Conservation (phyloP, 768 basidiomycete species). For the Lentinula lateritia region DNA sequence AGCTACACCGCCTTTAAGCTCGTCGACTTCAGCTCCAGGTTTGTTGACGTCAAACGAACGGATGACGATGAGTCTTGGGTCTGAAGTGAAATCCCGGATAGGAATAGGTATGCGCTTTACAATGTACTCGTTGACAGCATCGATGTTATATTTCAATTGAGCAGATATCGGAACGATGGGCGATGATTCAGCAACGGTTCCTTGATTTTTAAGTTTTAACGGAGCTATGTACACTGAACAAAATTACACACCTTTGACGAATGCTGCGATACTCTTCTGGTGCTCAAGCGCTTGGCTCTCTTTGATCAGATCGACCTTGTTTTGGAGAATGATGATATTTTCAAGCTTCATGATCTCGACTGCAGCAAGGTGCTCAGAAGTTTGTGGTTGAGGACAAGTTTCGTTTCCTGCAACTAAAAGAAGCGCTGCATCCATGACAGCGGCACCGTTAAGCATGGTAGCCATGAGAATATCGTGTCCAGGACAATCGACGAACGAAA, state of each 20-base stretch:
- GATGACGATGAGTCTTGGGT: slow-evolving; percentile 94
- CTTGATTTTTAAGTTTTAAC: slow-evolving; percentile 19
- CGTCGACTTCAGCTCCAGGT: slow-evolving; percentile 94
- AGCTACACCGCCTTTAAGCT: slow-evolving; percentile 96
- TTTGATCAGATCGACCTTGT: slow-evolving; percentile 98
- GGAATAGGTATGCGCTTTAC: slow-evolving; percentile 96
- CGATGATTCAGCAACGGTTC: slow-evolving; percentile 94
- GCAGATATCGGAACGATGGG: slow-evolving; percentile 99
- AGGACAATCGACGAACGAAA: slow-evolving; percentile 97
- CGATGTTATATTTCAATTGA: slow-evolving; percentile 98
- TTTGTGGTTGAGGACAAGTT: slow-evolving; percentile 98
- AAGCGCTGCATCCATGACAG: slow-evolving; percentile 98
- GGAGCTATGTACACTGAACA: neutral
- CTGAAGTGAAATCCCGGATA: slow-evolving; percentile 84
- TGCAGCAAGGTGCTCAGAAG: slow-evolving; percentile 96
- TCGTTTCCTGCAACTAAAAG: slow-evolving; percentile 97
- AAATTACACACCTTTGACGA: slow-evolving; percentile 74
- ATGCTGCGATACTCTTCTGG: slow-evolving; percentile 90
- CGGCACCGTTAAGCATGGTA: slow-evolving; percentile 99
- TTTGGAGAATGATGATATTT: slow-evolving; percentile 96
- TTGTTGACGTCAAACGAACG: slow-evolving; percentile 99
- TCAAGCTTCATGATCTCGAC: slow-evolving; percentile 99
- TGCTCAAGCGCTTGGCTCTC: slow-evolving; percentile 93
- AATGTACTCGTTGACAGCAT: slow-evolving; percentile 98
- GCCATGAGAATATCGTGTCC: slow-evolving; percentile 99